Evolutionary conservation across 1,284 basidiomycete species (phyloP), one percentile per base, ranked within the genome.

Genomic region (Microbotryum intermedium): DNA sequence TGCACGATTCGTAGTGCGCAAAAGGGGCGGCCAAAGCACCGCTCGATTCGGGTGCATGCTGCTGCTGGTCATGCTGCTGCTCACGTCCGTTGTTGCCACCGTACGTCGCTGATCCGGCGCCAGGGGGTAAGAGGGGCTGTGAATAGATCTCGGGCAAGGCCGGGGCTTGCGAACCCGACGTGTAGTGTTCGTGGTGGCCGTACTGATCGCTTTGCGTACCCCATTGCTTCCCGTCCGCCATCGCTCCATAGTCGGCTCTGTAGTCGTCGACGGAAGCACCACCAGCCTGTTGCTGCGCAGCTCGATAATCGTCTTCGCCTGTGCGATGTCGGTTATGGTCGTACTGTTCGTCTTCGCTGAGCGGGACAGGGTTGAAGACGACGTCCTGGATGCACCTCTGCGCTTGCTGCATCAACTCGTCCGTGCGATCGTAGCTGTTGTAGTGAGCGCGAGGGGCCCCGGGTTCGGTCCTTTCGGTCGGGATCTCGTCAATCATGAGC

Each of bases 401-500:
- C 10, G 70, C 70, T 58, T 72, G 66, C n/a, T 56, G 48, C 42
- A 71, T 61, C 8, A 69, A 60, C 49, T 70, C 62, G 21, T 69
- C 64, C 3, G 70, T 72, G 7, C 61, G 53, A 8, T 60, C 46
- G 50, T 65, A 67, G 26, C 69, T 65, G 6, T 67, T 65, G 49
- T 73, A 72, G 44, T 64, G 61, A 1, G 59, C 53, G 9, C 71
- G 59, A 18, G 53, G 58, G 9, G 59, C 48, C 0, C 71, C 72
- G 1, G 70, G 68, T 39, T 66, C 55, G 7, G 70, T 72, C 28
- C 55, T 51, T 26, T 71, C 69, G 4, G 58, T 58, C 20, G 70
- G 69, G 6, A 73, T 61, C 63, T 72, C 69, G 47, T 69, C 67
- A 8, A 71, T 60, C 42, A 73, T 64, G 34, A 72, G 67, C 55